Evolutionary conservation across 176 grass and related monocot species (phyloP).

Genomic region (Rhynchospora tenuis): DNA sequence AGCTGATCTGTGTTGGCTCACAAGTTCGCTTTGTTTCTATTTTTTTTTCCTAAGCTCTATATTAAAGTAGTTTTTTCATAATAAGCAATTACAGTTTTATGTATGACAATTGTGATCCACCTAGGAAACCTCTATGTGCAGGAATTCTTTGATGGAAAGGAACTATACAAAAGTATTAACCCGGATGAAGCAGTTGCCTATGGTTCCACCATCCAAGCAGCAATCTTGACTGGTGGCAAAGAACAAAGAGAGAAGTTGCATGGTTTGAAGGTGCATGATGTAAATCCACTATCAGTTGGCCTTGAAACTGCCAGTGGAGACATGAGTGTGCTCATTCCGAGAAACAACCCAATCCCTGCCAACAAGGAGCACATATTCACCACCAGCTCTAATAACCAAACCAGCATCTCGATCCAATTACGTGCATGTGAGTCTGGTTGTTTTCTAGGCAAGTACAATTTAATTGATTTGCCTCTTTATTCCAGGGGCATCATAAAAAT

Average conservation of each 20-base stretch:
- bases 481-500: slow-evolving; percentile 7
- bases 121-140: not conserved
- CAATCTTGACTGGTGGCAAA: not conserved
- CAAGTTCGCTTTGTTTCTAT: not conserved
- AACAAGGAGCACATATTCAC: slow-evolving; percentile 27
- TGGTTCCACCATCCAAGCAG: slow-evolving; percentile 9
- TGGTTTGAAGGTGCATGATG: slow-evolving; percentile 11
- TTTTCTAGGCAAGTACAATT: not conserved
- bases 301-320: slow-evolving; percentile 22
- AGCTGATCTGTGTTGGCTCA: no score
- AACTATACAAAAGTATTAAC: slow-evolving; percentile 23
- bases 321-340: slow-evolving; percentile 17
- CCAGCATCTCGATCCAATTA: slow-evolving; percentile 21
- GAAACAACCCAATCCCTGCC: slow-evolving; percentile 9
- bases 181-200: slow-evolving; percentile 17
- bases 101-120: not conserved
- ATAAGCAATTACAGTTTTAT: not conserved
- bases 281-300: slow-evolving; percentile 13
- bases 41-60: not conserved
- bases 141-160: slow-evolving; percentile 29
- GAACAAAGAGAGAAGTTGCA: not conserved
- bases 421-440: slow-evolving; percentile 19
- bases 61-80: not conserved
- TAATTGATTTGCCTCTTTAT: slow-evolving; percentile 13
- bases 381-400: slow-evolving; percentile 18